Percentiles rank a stretch among this genome's conserved stretches.
Evolutionary conservation across 2,329 filamentous ascomycete species (phyloP).

Genomic region (Simplicillium aogashimaense): DNA sequence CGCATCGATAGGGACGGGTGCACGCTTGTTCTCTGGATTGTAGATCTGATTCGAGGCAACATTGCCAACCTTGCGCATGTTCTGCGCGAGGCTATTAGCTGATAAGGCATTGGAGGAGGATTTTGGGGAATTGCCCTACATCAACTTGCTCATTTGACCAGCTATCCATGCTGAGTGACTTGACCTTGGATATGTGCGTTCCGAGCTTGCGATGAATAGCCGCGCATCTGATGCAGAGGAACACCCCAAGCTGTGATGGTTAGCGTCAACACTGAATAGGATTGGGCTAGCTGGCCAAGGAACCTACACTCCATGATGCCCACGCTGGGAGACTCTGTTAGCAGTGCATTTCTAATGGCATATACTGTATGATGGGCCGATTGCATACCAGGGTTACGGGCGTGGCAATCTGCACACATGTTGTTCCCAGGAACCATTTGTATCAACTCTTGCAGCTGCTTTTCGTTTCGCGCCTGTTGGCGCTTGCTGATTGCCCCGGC

Average conservation of each 20-base stretch:
- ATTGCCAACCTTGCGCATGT: slow-evolving; percentile 92
- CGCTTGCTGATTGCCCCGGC: slow-evolving; percentile 77
- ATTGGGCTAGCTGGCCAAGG: slow-evolving; percentile 3
- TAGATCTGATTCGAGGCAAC: slow-evolving; percentile 75
- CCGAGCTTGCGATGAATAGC: slow-evolving; percentile 92
- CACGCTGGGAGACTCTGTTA: slow-evolving; percentile 51
- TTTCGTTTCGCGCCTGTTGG: slow-evolving; percentile 96
- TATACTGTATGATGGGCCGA: slow-evolving; percentile 4
- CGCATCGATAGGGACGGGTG: slow-evolving; percentile 77
- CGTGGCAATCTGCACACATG: slow-evolving; percentile 84
- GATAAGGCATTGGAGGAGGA: background rate
- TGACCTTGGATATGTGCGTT: slow-evolving; percentile 97
- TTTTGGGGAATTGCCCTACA: slow-evolving; percentile 38
- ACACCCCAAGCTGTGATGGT: slow-evolving; percentile 67
- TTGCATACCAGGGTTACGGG: slow-evolving; percentile 75
- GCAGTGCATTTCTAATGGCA: slow-evolving; percentile 5
- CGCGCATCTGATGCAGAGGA: slow-evolving; percentile 96
- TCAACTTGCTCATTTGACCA: slow-evolving; percentile 96
- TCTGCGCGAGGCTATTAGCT: slow-evolving; percentile 38
- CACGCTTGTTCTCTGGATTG: slow-evolving; percentile 75
- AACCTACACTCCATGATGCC: slow-evolving; percentile 90
- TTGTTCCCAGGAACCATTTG: slow-evolving; percentile 79
- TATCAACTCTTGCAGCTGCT: slow-evolving; percentile 79
- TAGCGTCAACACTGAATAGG: slow-evolving; percentile 4
- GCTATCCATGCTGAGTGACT: slow-evolving; percentile 96